Evolutionary conservation across 495 filamentous ascomycete genomes (phyloP).

Genomic region (Aspergillus diversus): DNA sequence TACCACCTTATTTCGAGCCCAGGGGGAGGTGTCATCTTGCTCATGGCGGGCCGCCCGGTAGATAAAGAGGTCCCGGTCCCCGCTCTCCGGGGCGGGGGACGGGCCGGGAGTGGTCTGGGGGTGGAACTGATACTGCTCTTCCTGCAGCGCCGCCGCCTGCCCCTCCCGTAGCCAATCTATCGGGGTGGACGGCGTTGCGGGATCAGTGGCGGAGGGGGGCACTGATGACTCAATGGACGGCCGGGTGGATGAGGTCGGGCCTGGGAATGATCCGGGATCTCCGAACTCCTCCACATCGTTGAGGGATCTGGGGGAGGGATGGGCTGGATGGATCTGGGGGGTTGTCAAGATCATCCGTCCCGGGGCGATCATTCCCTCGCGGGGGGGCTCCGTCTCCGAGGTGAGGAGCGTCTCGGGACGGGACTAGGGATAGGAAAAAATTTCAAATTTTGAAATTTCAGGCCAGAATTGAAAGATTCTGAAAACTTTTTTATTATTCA

Average conservation of each 20-base stretch:
- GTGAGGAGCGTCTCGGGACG: neutral
- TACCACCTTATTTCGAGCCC: no score
- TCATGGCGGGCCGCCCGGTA: neutral
- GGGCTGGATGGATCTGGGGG: neutral
- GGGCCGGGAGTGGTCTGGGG: neutral
- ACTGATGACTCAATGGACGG: no score
- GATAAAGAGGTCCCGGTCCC: neutral
- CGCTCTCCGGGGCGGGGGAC: neutral
- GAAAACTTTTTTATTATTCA: no score
- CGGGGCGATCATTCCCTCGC: neutral
- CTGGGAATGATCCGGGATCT: neutral
- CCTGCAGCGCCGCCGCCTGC: neutral
- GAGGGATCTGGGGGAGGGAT: neutral
- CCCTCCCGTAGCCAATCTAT: neutral
- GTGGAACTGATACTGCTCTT: neutral
- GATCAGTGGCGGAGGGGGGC: no score
- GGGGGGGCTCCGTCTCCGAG: neutral
- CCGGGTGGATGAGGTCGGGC: no score
- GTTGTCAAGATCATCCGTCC: neutral
- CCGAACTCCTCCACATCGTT: neutral
- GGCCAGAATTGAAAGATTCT: no score
- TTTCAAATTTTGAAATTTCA: no score
- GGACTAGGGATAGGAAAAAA: neutral
- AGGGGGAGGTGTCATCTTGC: neutral
- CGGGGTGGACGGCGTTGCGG: no score